Conservation (phyloP, 2,329 filamentous ascomycete species). For the Ceratocystis harringtonii region DNA sequence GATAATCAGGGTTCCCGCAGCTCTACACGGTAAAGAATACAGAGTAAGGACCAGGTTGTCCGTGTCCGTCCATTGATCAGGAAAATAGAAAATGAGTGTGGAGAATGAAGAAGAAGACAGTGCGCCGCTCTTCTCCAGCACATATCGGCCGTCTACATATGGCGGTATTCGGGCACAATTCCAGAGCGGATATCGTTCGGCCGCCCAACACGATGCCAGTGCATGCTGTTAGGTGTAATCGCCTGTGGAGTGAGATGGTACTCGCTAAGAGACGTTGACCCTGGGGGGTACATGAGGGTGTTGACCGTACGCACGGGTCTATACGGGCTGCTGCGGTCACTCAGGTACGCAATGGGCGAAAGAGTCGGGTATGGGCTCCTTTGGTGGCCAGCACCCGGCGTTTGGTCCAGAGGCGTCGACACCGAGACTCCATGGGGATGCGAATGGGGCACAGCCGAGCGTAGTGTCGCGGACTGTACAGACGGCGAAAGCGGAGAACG, state of each 20-base stretch:
- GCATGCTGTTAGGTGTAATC: slow-evolving; percentile 57
- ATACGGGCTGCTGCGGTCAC: slow-evolving; percentile 82
- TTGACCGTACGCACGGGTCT: slow-evolving; percentile 79
- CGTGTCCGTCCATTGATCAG: not conserved
- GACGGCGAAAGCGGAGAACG: slow-evolving; percentile 36
- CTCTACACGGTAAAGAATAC: not conserved
- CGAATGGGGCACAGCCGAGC: slow-evolving; percentile 7
- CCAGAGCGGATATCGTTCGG: slow-evolving; percentile 53
- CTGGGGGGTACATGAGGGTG: slow-evolving; percentile 77
- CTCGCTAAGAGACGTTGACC: slow-evolving; percentile 62
- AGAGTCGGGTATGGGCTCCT: slow-evolving; percentile 27
- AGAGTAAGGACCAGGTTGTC: not conserved
- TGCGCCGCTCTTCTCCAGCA: not conserved
- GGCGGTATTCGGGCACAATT: slow-evolving; percentile 46
- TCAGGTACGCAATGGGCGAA: slow-evolving; percentile 76
- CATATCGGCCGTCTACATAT: not conserved
- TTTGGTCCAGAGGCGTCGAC: not conserved
- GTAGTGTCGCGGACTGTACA: not conserved
- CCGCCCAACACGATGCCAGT: slow-evolving; percentile 64
- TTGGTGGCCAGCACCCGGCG: not conserved
- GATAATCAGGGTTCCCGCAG: not conserved
- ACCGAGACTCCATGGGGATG: slow-evolving; percentile 1
- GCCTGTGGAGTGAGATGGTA: slow-evolving; percentile 42
- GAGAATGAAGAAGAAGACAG: not conserved
- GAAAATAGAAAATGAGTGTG: not conserved